Evolutionary conservation across 148 eudicot genomes (phyloP).

Genomic region (Amaranthus palmeri): DNA sequence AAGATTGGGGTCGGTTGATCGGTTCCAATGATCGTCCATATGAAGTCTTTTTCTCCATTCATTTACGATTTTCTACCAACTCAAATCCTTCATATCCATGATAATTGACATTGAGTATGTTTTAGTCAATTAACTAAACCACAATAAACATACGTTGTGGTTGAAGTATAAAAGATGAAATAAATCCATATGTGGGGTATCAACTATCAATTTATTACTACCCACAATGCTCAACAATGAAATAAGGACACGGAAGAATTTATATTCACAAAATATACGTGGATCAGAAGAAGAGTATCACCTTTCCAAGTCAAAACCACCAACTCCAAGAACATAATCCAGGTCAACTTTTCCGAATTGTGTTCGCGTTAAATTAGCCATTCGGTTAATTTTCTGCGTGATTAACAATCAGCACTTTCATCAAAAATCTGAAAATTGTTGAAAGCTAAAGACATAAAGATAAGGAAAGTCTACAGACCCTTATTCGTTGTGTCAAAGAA

Average conservation of each 20-base stretch:
- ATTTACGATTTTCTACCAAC: too few species aligned
- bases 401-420: background rate
- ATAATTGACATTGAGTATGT: too few species aligned
- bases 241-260: background rate
- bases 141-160: background rate
- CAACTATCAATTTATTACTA: too few species aligned
- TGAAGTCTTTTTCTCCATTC: too few species aligned
- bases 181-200: background rate
- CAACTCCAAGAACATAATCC: conserved; percentile 96
- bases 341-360: conserved; percentile 84
- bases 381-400: conserved; percentile 67
- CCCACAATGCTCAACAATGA: too few species aligned
- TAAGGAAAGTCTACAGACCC: conserved; percentile 40
- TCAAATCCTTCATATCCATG: too few species aligned
- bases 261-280: background rate
- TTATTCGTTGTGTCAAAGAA: conserved; percentile 65
- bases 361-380: conserved; percentile 74
- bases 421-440: background rate
- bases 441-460: conserved; percentile 5
- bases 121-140: too few species aligned
- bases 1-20: too few species aligned
- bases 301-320: conserved; percentile 99
- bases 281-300: conserved; percentile 18
- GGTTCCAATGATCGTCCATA: too few species aligned
- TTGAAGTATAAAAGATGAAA: background rate